Base-by-base conservation (phyloP, 1,284 basidiomycete species). In the Irpex sp. region DNA sequence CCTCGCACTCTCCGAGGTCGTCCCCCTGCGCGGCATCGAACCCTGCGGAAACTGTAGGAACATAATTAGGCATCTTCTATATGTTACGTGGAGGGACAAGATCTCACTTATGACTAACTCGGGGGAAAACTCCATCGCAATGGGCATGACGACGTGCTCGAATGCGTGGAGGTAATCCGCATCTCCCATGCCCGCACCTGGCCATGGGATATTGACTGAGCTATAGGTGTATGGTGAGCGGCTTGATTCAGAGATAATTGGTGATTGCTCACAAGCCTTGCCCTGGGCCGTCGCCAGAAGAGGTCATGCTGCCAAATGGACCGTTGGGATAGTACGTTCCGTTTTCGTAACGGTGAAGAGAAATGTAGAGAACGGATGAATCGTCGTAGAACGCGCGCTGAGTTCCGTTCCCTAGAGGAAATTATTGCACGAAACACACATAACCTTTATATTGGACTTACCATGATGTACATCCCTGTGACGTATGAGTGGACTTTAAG, bases 161-260 rank as follows among this genome's bases (percentile, higher is more conserved):
- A 99, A 99, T 0, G 97, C 97, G 71, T 97, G 91, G 31, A 99
- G 82, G 72, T 99, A 99, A 73, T 99, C 97, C 21, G 92, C 94
- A 71, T 99, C 97, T 3, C 87, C 87, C 89, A 98, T 98, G 3
- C 92, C 95, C 17, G 77, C 79, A 57, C 84, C 82, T 0, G 96
- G 94, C 96, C 97, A 99, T 0, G 97, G 96, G 55, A 99, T 86
- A 74, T 99, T 99, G 69, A 99, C 94, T 61, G 87, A 95, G 75
- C 89, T 96, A 72, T 11, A 3, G 21, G 38, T 63, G 52, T 60
- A 11, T 49, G 69, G 59, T 72, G 71, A 65, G 34, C 64, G 31
- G 63, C 47, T 7, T 19, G 7, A 2, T 3, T 19, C 40, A 26
- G 47, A 7, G 15, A 54, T 48, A 52, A 4, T 26, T 61, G 58